Base-by-base conservation (phyloP, 768 basidiomycete genomes). In the Trametes cinnabarina region DNA sequence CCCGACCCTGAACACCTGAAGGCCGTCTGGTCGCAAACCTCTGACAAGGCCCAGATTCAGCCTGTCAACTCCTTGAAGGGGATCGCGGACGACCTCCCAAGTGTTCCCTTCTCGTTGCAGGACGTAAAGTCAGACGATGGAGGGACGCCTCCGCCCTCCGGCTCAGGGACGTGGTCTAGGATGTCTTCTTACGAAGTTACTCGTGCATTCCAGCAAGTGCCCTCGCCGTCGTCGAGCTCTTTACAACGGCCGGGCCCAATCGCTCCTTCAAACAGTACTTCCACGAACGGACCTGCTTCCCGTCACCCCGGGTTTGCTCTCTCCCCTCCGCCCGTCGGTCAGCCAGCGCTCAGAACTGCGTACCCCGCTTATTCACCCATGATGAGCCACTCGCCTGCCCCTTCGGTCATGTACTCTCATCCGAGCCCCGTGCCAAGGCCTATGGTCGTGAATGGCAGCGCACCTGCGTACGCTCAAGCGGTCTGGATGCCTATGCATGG, bases 41-140 rank as follows among this genome's bases (percentile, higher is more conserved):
- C 90, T 4, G 84, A 85, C 68, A 87, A 88, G 69, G 77, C 84
- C n/a, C 82, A 79, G 51, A 70, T 81, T 32, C 82, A 85, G 57
- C 76, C 82, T 9, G 79, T 88, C 22, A 95, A 94, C 70, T 94
- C 92, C 2, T 73, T 95, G 57, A 86, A 92, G 67, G 87, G 86
- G 17, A 91, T 95, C 55, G 84, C 85, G 25, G 91, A 93, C 66
- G 93, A 94, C 66, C 76, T 92, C 54, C 86, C 87, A 28, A 78
- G 86, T 22, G 75, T 94, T 28, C 90, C 91, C 11, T 90, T 90
- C 71, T 87, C 87, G 5, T 69, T 93, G 32, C 90, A 89, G 66
- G 92, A 94, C 55, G 87, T 92, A 50, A 93, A 92, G 69, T 89
- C 90, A 11, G 91, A 92, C 68, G 90, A 89, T 64, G 91, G 89